These are phyloP conservation scores for Malassezia vespertilionis DNA, from an alignment of 1,284 basidiomycete genomes.

Conservation along the genomic window DNA sequence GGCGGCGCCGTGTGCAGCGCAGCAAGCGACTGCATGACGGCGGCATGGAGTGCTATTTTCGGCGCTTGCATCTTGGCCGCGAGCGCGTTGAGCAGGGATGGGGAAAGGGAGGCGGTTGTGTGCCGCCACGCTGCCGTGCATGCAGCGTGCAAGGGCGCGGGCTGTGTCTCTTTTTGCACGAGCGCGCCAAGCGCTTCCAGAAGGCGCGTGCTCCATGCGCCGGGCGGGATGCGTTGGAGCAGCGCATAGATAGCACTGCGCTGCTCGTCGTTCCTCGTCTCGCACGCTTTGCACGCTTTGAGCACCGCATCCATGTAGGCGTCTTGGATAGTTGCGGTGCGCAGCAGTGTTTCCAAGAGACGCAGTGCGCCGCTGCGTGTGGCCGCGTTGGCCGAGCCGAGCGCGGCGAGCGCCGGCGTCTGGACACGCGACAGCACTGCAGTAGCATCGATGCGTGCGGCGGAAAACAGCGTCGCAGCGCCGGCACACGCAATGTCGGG, in stretches of 20 bases:
- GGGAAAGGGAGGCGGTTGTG: constrained; percentile 2
- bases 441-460: neutral
- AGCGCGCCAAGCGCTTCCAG: constrained; percentile 28
- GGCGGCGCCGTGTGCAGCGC: neutral
- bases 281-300: constrained; percentile 4
- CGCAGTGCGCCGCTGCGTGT: constrained; percentile 19
- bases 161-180: constrained; percentile 35
- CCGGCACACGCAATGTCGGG: constrained; percentile 34
- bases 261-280: constrained; percentile 13
- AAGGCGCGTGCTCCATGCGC: constrained; percentile 15
- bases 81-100: constrained; percentile 21
- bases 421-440: constrained; percentile 14
- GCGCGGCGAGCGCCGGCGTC: constrained; percentile 21
- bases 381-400: constrained; percentile 24
- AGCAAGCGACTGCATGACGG: constrained; percentile 16
- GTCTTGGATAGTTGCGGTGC: constrained; percentile 18
- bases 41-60: constrained; percentile 31
- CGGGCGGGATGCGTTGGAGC: neutral
- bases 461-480: constrained; percentile 19
- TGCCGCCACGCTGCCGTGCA: constrained; percentile 22
- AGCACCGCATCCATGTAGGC: constrained; percentile 17
- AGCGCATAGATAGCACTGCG: constrained; percentile 3
- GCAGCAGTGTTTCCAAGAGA: neutral
- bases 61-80: constrained; percentile 11
- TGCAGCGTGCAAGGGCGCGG: constrained; percentile 28